A percentile compares a stretch with the other conserved stretches of the same genome.
phyloP scores from a whole-genome alignment of 352 stramenopile genomes.

The Peronospora belbahrii region DNA sequence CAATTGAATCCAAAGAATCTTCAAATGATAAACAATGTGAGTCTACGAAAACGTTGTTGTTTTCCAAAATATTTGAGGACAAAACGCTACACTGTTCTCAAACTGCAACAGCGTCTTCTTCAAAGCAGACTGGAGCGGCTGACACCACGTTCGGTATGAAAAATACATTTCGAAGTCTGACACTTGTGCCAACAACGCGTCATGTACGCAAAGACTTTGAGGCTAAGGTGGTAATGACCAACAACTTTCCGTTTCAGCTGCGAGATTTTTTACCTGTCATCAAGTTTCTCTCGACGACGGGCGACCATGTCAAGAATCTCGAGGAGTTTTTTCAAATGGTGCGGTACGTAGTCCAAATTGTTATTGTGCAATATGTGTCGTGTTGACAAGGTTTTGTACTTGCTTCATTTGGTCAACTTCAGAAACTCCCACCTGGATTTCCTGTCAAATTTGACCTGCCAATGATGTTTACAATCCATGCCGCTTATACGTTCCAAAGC shows the following conservation, averaged over 20 bases:
- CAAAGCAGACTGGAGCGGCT: neutral
- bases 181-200: slow-evolving; percentile 37
- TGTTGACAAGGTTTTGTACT: neutral
- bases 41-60: slow-evolving; percentile 31
- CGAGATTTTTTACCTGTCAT: slow-evolving; percentile 69
- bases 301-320: slow-evolving; percentile 70
- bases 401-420: neutral
- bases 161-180: slow-evolving; percentile 65
- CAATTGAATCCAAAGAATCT: neutral
- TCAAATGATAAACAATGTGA: slow-evolving; percentile 13
- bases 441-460: slow-evolving; percentile 76
- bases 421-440: slow-evolving; percentile 78
- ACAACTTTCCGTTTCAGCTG: slow-evolving; percentile 66
- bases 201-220: slow-evolving; percentile 63
- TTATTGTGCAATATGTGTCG: neutral
- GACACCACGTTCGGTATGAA: slow-evolving; percentile 13
- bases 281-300: slow-evolving; percentile 66
- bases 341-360: slow-evolving; percentile 4
- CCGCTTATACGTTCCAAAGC: slow-evolving; percentile 79
- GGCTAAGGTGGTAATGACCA: slow-evolving; percentile 67
- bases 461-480: slow-evolving; percentile 75
- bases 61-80: slow-evolving; percentile 46
- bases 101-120: neutral
- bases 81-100: slow-evolving; percentile 16
- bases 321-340: slow-evolving; percentile 84